These are phyloP conservation scores for Rubus parviflorus DNA, from an alignment of 306 rosid species.

Conservation along the genomic window DNA sequence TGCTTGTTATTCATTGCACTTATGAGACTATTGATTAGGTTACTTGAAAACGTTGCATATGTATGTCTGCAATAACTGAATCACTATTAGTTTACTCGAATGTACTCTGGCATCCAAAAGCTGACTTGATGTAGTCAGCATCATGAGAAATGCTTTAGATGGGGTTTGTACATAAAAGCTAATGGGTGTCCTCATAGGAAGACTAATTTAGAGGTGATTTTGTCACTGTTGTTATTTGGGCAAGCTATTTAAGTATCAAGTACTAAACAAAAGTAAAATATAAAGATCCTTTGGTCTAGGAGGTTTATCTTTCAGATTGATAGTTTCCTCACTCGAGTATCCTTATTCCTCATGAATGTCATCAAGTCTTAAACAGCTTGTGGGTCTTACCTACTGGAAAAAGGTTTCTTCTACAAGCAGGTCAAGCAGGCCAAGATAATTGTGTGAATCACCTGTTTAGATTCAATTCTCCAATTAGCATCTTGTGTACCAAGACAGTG, in stretches of 20 bases:
- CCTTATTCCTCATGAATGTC: not conserved
- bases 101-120: not conserved
- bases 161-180: not conserved
- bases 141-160: not conserved
- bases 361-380: not conserved
- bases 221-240: not conserved
- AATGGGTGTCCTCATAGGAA: not conserved
- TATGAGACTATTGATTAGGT: not conserved
- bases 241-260: not conserved
- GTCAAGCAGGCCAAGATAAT: not conserved
- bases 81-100: not conserved
- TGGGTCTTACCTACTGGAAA: not conserved
- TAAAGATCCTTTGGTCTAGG: not conserved
- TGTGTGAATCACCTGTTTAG: not conserved
- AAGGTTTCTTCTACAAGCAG: not conserved
- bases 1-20: too few relatives aligned
- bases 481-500: not conserved
- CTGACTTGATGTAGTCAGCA: not conserved
- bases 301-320: not conserved
- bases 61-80: not conserved
- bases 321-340: not conserved
- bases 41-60: not conserved
- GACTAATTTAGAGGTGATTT: not conserved
- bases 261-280: not conserved
- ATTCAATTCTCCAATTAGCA: slow-evolving; percentile 4